Evolutionary conservation across 257 asterid genomes (phyloP).

Genomic region (Paraleonurus japonicus): DNA sequence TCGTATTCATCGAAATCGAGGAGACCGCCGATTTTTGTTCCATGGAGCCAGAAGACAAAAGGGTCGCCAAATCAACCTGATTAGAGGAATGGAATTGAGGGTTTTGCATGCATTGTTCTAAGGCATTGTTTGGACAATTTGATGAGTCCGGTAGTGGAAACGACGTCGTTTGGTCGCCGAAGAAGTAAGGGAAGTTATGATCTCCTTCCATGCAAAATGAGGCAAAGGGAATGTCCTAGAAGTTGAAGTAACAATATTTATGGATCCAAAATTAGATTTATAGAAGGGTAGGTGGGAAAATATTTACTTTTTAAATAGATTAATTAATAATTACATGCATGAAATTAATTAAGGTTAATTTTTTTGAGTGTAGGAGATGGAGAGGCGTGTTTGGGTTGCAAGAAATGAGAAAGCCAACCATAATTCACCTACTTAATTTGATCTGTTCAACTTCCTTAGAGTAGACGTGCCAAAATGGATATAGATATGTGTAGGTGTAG

Average conservation of each 20-base stretch:
- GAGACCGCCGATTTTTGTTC: constrained; percentile 24
- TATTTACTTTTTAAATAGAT: background rate
- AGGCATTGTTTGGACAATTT: constrained; percentile 6
- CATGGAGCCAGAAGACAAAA: constrained; percentile 32
- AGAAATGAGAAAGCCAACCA: constrained; percentile 46
- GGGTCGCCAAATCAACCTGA: constrained; percentile 45
- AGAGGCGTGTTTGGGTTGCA: constrained; percentile 25
- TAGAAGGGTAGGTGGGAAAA: constrained; percentile 47
- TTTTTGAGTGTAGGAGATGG: constrained; percentile 5
- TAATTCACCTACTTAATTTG: constrained; percentile 44
- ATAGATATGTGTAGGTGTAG: background rate
- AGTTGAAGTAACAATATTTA: constrained; percentile 19
- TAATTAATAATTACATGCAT: background rate
- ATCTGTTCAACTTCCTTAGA: constrained; percentile 50
- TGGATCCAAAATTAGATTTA: constrained; percentile 34
- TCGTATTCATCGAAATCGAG: constrained; percentile 14
- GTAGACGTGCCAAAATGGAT: constrained; percentile 44
- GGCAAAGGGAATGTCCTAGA: constrained; percentile 22
- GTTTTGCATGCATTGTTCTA: constrained; percentile 52
- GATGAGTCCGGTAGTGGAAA: constrained; percentile 12
- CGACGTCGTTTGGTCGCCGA: constrained; percentile 27
- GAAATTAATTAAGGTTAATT: background rate
- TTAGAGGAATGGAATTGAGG: constrained; percentile 24
- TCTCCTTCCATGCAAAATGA: constrained; percentile 45
- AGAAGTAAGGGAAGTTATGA: constrained; percentile 36